Evolutionary conservation across 257 asterid species (phyloP).

Genomic region (Fraxinus excelsior): DNA sequence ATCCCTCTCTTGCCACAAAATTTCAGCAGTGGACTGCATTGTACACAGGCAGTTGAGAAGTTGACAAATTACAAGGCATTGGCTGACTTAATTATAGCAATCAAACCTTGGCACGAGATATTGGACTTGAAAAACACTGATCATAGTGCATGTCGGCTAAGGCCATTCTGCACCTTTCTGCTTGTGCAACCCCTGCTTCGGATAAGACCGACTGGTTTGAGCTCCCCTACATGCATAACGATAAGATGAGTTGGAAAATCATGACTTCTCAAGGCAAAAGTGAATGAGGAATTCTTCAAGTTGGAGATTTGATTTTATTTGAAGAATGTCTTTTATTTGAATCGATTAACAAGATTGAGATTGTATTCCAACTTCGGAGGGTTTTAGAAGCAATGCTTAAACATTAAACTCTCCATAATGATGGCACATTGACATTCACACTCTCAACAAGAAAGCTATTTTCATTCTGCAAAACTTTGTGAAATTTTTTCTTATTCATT

Average conservation of each 20-base stretch:
- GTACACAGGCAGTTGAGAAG: constrained; percentile 18
- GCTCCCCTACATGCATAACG: constrained; percentile 60
- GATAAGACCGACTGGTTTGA: constrained; percentile 65
- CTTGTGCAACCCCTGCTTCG: constrained; percentile 67
- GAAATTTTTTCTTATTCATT: neutral
- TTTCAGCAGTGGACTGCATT: constrained; percentile 77
- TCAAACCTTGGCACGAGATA: constrained; percentile 76
- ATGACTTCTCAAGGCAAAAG: neutral
- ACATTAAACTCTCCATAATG: neutral
- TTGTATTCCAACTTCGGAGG: neutral
- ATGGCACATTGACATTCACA: neutral
- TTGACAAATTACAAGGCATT: constrained; percentile 3
- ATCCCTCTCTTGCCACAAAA: constrained; percentile 72
- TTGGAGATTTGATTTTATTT: neutral
- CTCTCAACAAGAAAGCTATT: neutral
- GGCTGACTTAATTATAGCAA: neutral
- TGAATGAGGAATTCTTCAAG: neutral
- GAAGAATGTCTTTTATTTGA: neutral
- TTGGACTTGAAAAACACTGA: constrained; percentile 78
- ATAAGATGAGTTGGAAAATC: constrained; percentile 16
- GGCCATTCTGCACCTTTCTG: constrained; percentile 60
- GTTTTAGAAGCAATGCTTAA: neutral
- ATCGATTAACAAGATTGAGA: neutral
- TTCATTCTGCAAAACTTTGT: neutral
- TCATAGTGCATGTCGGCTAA: constrained; percentile 58